Base-by-base conservation (phyloP, 2,329 filamentous ascomycete species). In the Ceratocystis cacaofunesta region DNA sequence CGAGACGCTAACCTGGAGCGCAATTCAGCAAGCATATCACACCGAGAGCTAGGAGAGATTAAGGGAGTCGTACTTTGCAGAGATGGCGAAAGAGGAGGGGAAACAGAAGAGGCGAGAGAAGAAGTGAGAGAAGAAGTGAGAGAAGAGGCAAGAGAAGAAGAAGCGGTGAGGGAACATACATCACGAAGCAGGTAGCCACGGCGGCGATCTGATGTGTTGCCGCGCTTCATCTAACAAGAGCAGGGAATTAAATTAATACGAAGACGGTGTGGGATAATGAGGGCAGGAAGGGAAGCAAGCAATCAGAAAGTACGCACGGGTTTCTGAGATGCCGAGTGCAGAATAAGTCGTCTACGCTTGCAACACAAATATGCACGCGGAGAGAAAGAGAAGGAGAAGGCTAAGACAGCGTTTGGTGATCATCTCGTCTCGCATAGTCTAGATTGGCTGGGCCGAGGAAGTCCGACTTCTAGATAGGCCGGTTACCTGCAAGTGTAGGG, bases 101-200 rank as follows among this genome's bases (percentile, higher is more conserved):
- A 32, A 7, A 41, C 12, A 41, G 46, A 50, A 7, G 19, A 48
- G 15, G 44, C 12, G 12, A 48, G 6, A 19, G 5, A 22, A 22
- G n/a, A 19, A n/a, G 15, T 6, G 15, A n/a, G 44, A 46, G 44
- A 19, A 19, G 17, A 7, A 48, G 44, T 17, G 44, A 8, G 44
- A 50, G 17, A 8, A 22, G 22, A 19, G 32, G 32, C 32, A 36
- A 36, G 32, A 36, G 32, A 36, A 36, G 32, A 32, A 48, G 28
- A 61, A 8, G 61, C 61, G 61, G 61, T 62, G 61, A 62, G 61
- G 61, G 17, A 62, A 30, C 41, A 19, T 48, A 62, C 61, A 62
- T 43, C 41, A 46, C 25, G 25, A 57, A 30, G 52, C 52, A 57
- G 10, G 52, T 28, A 30, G 10, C 52, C 22, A 28, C 5, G 25